Evolutionary conservation across 129 eudicot genomes (phyloP).

Genomic region (Pittosporum tobira): DNA sequence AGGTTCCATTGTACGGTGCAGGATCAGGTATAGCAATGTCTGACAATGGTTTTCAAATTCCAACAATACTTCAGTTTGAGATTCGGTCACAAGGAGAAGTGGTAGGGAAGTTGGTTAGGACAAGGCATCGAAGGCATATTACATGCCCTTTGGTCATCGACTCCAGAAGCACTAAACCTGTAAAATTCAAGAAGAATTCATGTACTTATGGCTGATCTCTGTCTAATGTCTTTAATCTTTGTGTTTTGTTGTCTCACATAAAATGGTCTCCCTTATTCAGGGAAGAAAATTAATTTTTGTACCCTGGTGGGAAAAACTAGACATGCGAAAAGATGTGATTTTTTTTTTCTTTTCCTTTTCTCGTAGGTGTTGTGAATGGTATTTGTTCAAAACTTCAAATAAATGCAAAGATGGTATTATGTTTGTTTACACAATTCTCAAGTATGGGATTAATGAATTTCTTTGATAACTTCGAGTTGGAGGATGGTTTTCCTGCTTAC

Average conservation of each 20-base stretch:
- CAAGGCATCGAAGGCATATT: conserved; percentile 42
- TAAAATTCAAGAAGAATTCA: conserved; percentile 64
- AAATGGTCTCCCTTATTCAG: background rate
- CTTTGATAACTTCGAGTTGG: no score
- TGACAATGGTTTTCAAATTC: conserved; percentile 42
- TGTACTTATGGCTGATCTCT: conserved; percentile 44
- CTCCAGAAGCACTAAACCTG: conserved; percentile 54
- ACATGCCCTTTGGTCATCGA: conserved; percentile 60
- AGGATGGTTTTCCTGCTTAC: no score
- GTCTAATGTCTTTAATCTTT: no score
- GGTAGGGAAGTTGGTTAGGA: conserved; percentile 80
- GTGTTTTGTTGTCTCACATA: background rate
- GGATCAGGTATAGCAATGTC: conserved; percentile 46
- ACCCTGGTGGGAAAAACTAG: background rate
- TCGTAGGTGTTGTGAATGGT: no score
- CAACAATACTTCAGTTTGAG: conserved; percentile 59
- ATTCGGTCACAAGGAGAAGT: conserved; percentile 66
- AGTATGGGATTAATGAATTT: no score
- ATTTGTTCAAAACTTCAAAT: background rate
- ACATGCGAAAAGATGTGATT: background rate
- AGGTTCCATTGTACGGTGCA: conserved; percentile 93
- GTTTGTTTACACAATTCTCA: background rate
- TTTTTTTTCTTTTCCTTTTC: no score
- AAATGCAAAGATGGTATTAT: background rate
- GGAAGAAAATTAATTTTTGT: background rate